Evolutionary conservation across 495 filamentous ascomycete genomes (phyloP), one percentile per base, ranked within the genome.

Genomic region (Parathielavia hyrcaniae): DNA sequence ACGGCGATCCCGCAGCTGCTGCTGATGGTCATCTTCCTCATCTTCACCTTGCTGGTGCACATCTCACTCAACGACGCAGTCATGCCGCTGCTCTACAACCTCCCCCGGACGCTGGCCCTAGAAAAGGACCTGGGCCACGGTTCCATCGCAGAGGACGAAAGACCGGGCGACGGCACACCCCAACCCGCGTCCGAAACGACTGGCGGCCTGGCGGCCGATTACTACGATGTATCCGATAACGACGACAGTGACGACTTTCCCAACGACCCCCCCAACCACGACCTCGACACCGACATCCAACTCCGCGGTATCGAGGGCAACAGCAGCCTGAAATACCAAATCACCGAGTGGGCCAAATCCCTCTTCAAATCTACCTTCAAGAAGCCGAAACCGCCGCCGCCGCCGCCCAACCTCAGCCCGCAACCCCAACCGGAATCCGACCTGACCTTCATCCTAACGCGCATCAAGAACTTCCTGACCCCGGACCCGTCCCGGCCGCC

Each of bases 41-140:
- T 90, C 66, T 82, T 87, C 65, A 83, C 84, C 3, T 72, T 84
- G 34, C 77, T 97, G 19, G 91, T 89, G 72, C 90, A 97, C 64
- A 52, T 90, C 40, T 84, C 86, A 3, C 80, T 98, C 57, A 87
- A 88, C 74, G 68, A 73, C 26, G 89, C 93, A 30, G 73, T 97
- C 45, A 76, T 81, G 12, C 92, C 90, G 0, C 77, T 90, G 1
- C 78, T 91, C 57, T 77, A 83, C 61, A 91, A 85, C 65, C 78
- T 91, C 4, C 86, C 85, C 17, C 79, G 71, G 40, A 78, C 71
- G 13, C 76, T 75, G 6, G 75, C 77, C 12, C 63, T 74, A 4
- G 79, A 68, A 32, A 62, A 78, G 50, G 84, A 88, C 60, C 80
- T 86, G 50, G 71, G 69, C 20, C 26, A 30, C 26, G 26, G 26